A percentile compares a stretch with the other conserved stretches of the same genome.
phyloP scores from a whole-genome alignment of 441 rosid genomes.

The Erodium moschatum region DNA sequence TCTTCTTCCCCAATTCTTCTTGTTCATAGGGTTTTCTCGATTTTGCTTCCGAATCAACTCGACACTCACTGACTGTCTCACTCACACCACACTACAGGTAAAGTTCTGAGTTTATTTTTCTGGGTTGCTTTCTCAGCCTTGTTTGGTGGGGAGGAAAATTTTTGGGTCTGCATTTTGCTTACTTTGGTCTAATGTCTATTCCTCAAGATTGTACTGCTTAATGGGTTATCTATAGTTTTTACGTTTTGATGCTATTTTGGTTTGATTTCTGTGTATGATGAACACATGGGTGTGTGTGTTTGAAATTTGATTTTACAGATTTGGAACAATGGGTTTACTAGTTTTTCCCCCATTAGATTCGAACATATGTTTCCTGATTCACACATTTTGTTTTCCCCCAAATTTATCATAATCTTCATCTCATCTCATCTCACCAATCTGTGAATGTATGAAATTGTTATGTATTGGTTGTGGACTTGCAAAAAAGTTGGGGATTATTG shows the following conservation, averaged over 20 bases:
- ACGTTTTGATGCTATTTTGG: not conserved
- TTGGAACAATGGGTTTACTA: not conserved
- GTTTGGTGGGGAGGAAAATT: too few relatives aligned
- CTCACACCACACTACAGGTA: not conserved
- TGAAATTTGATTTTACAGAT: not conserved
- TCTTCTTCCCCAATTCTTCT: conserved; percentile 7
- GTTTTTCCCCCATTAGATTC: too few relatives aligned
- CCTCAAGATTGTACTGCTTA: not conserved
- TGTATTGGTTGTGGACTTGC: not conserved
- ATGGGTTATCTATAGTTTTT: not conserved
- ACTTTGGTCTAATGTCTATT: not conserved
- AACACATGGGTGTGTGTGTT: not conserved
- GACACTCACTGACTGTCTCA: conserved; percentile 7
- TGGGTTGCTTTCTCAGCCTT: too few relatives aligned
- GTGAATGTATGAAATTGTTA: conserved; percentile 1
- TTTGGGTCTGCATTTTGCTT: too few relatives aligned
- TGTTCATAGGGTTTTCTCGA: conserved; percentile 3
- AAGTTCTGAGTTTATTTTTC: not conserved
- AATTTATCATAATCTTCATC: not conserved
- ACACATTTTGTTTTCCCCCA: not conserved
- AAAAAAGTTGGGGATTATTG: too few relatives aligned
- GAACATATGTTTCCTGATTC: not conserved
- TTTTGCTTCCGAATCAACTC: conserved; percentile 2
- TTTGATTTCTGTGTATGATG: not conserved
- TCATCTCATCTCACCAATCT: not conserved